Evolutionary conservation across 1,139 yeast genomes (phyloP).

Genomic region (Geotrichum citri-aurantii): DNA sequence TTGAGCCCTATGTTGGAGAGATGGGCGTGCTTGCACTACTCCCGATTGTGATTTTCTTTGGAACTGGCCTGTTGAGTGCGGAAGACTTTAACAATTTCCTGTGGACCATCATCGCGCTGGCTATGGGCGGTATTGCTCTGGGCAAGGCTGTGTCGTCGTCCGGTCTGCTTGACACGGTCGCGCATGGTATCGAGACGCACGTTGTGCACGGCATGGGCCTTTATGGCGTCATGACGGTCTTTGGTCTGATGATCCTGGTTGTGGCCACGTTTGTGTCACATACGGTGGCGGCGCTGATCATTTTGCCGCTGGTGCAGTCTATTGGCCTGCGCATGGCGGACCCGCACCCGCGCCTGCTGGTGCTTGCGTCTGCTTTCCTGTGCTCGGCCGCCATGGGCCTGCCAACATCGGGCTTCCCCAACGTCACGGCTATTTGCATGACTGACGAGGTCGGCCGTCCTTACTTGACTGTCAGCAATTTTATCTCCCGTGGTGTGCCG

Average conservation of each 20-base stretch:
- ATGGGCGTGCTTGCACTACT: slow-evolving; percentile 84
- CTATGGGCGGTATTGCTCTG: slow-evolving; percentile 94
- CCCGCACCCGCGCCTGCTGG: slow-evolving; percentile 66
- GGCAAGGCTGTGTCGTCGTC: slow-evolving; percentile 90
- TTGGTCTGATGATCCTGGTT: slow-evolving; percentile 70
- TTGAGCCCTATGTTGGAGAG: slow-evolving; percentile 71
- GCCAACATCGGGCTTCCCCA: slow-evolving; percentile 96
- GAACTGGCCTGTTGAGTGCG: slow-evolving; percentile 73
- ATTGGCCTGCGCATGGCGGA: slow-evolving; percentile 67
- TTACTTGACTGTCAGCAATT: slow-evolving; percentile 74
- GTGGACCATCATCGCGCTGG: slow-evolving; percentile 88
- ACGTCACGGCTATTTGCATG: slow-evolving; percentile 90
- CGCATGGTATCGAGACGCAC: slow-evolving; percentile 55
- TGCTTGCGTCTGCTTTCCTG: slow-evolving; percentile 77
- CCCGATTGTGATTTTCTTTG: slow-evolving; percentile 79
- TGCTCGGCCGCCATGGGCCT: slow-evolving; percentile 94
- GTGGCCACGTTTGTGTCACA: slow-evolving; percentile 94
- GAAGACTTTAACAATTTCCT: slow-evolving; percentile 90
- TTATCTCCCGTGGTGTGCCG: slow-evolving; percentile 84
- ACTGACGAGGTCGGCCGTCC: slow-evolving; percentile 85
- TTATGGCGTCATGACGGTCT: slow-evolving; percentile 63
- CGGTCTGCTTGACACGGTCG: slow-evolving; percentile 75
- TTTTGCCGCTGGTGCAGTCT: slow-evolving; percentile 81
- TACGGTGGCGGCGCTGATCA: slow-evolving; percentile 90
- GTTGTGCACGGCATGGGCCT: slow-evolving; percentile 55